Base-by-base conservation (phyloP, 805 yeast species). In the Maudiozyma pseudohumilis region DNA sequence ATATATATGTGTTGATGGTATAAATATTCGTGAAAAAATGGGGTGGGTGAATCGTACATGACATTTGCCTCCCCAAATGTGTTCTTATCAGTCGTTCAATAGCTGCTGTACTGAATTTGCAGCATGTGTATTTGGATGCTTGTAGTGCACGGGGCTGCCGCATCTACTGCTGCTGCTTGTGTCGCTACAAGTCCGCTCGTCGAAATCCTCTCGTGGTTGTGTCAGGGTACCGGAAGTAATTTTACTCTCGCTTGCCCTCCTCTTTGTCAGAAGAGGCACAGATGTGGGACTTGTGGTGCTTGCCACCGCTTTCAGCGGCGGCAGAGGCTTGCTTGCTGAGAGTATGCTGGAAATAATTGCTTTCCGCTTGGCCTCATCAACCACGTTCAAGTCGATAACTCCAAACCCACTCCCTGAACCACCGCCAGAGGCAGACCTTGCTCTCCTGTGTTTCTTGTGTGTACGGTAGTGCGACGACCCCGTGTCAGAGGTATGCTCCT, bases 181-280 rank as follows among this genome's bases (percentile, higher is more conserved):
- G n/a, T 56, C 61, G 44, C 60, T 53, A 36, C 58, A 56, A 2
- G 61, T 55, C 30, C 42, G 46, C 19, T 56, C 55, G 38, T 53
- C 56, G 21, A 29, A 22, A 26, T 47, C 49, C 25, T 46, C 18
- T 28, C 18, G 15, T 28, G 30, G 10, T 28, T 28, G 15, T 28
- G 43, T 13, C 32, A 20, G n/a, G 20, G 19, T 19, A 21, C 8
- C 5, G 13, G n/a, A 12, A 30, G 12, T 11, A 22, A 13, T 24
- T 20, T 29, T 23, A 20, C 26, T 26, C 15, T n/a, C 13, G 11
- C 11, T 23, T 23, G 11, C 25, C 20, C 12, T 17, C 15, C 20
- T 18, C 7, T 19, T 29, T 29, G 18, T 29, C 26, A 13, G 11
- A n/a, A n/a, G n/a, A n/a, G n/a, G n/a, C n/a, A n/a, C n/a, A n/a